These are phyloP conservation scores for Cryphonectria naterciae DNA, from an alignment of 2,329 filamentous ascomycete species.

Conservation along the genomic window DNA sequence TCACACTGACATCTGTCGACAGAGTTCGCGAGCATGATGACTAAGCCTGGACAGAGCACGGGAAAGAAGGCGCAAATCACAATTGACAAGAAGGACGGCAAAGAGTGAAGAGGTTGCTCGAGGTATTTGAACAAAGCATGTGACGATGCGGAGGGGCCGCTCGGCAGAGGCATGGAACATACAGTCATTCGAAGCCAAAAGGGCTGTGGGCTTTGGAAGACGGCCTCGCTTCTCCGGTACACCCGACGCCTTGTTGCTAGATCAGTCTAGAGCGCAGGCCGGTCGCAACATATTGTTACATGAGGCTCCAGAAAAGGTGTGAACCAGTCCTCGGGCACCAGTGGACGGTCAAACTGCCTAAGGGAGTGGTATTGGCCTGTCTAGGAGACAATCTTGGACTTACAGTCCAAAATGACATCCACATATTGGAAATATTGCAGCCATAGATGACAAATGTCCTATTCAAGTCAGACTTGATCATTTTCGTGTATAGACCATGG, in stretches of 20 bases:
- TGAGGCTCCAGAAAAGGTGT: not conserved
- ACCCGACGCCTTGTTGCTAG: not conserved
- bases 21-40: slow-evolving; percentile 30
- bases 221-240: not conserved
- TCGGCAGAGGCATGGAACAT: not conserved
- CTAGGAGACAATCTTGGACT: not conserved
- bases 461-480: not conserved
- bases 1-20: slow-evolving; percentile 15
- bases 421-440: not conserved
- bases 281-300: no score
- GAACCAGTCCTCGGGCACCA: not conserved
- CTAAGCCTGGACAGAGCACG: slow-evolving; percentile 4
- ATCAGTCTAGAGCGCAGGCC: not conserved
- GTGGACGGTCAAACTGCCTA: not conserved
- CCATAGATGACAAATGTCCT: not conserved
- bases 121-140: not conserved
- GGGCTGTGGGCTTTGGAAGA: not conserved
- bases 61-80: slow-evolving; percentile 21
- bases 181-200: not conserved
- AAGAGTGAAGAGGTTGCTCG: not conserved
- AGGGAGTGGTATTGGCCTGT: not conserved
- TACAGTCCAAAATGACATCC: not conserved
- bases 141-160: no score
- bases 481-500: not conserved
- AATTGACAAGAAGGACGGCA: slow-evolving; percentile 20